A percentile compares a stretch with the other conserved stretches of the same genome.
Conservation (phyloP, 208 protist species). For the Trypanosoma vivax region DNA sequence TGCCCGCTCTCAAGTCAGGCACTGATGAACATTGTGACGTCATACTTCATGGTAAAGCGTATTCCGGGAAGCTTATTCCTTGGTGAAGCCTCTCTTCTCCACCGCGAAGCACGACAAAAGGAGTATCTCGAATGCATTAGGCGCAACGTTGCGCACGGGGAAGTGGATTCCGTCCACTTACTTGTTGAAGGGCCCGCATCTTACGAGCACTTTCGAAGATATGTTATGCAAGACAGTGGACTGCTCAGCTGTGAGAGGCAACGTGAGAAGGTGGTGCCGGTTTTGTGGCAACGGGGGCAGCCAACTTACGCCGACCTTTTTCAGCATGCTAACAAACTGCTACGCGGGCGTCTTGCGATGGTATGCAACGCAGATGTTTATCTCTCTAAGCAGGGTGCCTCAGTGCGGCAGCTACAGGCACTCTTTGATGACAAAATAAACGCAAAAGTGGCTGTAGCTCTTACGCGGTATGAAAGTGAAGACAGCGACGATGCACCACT, state of each 20-base stretch:
- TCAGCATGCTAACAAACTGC: constrained; percentile 49
- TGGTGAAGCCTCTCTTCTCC: constrained; percentile 28
- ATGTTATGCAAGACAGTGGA: constrained; percentile 22
- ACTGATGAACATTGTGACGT: constrained; percentile 82
- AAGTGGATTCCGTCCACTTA: constrained; percentile 45
- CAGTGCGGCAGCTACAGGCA: constrained; percentile 16
- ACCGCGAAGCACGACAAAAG: constrained; percentile 33
- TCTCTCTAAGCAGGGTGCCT: constrained; percentile 32
- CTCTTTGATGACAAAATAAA: constrained; percentile 22
- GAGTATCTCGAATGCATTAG: constrained; percentile 72
- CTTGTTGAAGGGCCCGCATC: constrained; percentile 57
- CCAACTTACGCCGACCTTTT: constrained; percentile 79
- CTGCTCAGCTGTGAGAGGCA: neutral
- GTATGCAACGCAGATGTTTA: constrained; percentile 85
- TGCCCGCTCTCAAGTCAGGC: too few relatives aligned
- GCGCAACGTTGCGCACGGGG: constrained; percentile 36
- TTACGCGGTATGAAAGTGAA: constrained; percentile 78
- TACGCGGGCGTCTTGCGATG: constrained; percentile 50
- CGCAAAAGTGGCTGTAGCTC: constrained; percentile 35
- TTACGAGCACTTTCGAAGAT: constrained; percentile 39
- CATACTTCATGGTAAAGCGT: constrained; percentile 67
- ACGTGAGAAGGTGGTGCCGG: constrained; percentile 39
- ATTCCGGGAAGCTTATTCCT: constrained; percentile 46
- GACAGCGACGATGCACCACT: constrained; percentile 39
- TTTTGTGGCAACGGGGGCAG: constrained; percentile 27